Conservation (phyloP, 192 early-diverging fungal species). For the Gamsiella multidivaricata region DNA sequence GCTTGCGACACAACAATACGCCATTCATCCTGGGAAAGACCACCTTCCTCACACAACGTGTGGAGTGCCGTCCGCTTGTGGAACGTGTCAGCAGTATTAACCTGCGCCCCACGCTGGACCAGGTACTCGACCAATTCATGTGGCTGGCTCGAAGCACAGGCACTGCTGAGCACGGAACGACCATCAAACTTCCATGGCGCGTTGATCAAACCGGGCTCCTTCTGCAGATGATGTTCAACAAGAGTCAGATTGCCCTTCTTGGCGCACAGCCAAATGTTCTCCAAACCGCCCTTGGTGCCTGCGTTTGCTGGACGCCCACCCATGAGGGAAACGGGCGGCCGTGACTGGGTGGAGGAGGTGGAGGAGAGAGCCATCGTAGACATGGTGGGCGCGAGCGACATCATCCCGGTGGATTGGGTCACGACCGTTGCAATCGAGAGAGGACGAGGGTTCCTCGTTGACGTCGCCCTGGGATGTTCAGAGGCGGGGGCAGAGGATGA, state of each 20-base stretch:
- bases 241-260: constrained; percentile 42
- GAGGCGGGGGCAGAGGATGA: constrained; percentile 6
- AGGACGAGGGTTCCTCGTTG: constrained; percentile 10
- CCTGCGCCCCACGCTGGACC: constrained; percentile 38
- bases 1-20: constrained; percentile 21
- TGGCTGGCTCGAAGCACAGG: constrained; percentile 40
- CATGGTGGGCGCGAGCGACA: constrained; percentile 41
- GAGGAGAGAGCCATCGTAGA: constrained; percentile 45
- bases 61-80: constrained; percentile 50
- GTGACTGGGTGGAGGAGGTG: constrained; percentile 32
- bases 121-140: constrained; percentile 48
- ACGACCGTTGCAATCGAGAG: constrained; percentile 30
- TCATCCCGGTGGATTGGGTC: constrained; percentile 45
- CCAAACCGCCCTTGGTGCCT: constrained; percentile 24
- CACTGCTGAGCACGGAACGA: constrained; percentile 47
- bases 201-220: constrained; percentile 31
- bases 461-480: background rate
- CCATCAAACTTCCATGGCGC: constrained; percentile 51
- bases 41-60: constrained; percentile 44
- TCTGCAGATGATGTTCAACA: constrained; percentile 33
- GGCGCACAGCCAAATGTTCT: constrained; percentile 50
- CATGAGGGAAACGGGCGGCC: background rate
- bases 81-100: constrained; percentile 45
- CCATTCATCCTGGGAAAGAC: constrained; percentile 47
- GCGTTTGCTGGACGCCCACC: background rate